Conservation (phyloP, 306 rosid genomes). For the Vigna radiata region DNA sequence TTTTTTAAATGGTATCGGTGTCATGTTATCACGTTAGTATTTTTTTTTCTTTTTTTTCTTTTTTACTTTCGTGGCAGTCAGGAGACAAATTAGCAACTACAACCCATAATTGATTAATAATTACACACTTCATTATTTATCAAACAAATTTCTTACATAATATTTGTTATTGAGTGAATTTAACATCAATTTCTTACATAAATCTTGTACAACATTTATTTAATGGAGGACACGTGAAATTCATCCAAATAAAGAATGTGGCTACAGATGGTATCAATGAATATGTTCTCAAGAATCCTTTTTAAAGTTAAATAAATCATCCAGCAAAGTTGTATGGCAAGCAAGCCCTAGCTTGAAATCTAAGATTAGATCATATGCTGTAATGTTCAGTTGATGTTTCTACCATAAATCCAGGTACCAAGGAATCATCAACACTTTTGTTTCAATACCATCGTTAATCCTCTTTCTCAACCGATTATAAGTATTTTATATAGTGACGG, state of each 20-base stretch:
- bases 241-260: not conserved
- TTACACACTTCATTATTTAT: too few species aligned
- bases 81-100: too few species aligned
- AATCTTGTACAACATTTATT: not conserved
- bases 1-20: too few species aligned
- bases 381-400: constrained; percentile 22
- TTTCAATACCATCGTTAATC: not conserved
- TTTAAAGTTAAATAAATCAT: not conserved
- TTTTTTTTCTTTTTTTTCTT: too few species aligned
- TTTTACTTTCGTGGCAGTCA: too few species aligned
- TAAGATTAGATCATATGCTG: constrained; percentile 20
- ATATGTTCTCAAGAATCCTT: not conserved
- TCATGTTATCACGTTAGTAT: too few species aligned
- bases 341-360: constrained; percentile 7
- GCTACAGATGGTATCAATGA: not conserved
- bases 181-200: not conserved
- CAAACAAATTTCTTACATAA: not conserved
- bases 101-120: too few species aligned
- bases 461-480: not conserved
- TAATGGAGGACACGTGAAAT: not conserved
- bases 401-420: constrained; percentile 14
- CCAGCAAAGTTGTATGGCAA: not conserved
- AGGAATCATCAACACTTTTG: constrained; percentile 9
- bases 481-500: not conserved
- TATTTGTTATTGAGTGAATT: not conserved